Base-by-base conservation (phyloP, 768 basidiomycete species). In the Trametes maxima region DNA sequence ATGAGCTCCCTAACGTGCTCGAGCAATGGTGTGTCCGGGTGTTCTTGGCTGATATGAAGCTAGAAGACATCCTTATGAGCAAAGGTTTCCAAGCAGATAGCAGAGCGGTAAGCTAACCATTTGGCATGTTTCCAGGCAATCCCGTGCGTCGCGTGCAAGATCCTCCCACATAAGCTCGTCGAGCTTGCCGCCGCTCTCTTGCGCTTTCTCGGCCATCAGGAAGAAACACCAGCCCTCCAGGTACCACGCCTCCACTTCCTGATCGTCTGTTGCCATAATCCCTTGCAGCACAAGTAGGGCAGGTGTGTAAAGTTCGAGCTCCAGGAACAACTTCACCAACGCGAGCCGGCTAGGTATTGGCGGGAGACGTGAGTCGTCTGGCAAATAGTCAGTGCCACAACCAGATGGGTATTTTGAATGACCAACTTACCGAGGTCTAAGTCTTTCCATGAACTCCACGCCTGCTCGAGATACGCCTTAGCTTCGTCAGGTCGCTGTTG, bases 211-310 rank as follows among this genome's bases (percentile, higher is more conserved):
- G 0, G 86, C 83, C 84, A 91, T 86, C 47, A 95, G 76, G 77
- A 86, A 93, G 79, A 92, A 94, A 65, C 90, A 89, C 94, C 94
- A 97, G 54, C 94, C 94, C 74, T 95, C 94, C 28, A 96, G 83
- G 70, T 96, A 96, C 88, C 94, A 95, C 1, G 88, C 94, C 67
- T 95, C 94, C 13, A 94, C 87, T 54, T 92, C 89, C 69, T 92
- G 82, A 65, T 94, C 91, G 72, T 95, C 93, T 0, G 86, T 75
- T 11, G 88, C 82, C 74, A 95, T 86, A 11, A 95, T 80, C 13
- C 89, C 90, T 45, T 91, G 85, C 25, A 96, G 74, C 14, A 95
- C 85, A 12, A 87, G 73, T 5, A 95, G 75, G 1, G 94, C 94
- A 24, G 87, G 85, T 0, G 86, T 77, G 70, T 85, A 90, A 4